Evolutionary conservation across 73 alveolate species (phyloP).

Genomic region (Paramecium tetraurelia): DNA sequence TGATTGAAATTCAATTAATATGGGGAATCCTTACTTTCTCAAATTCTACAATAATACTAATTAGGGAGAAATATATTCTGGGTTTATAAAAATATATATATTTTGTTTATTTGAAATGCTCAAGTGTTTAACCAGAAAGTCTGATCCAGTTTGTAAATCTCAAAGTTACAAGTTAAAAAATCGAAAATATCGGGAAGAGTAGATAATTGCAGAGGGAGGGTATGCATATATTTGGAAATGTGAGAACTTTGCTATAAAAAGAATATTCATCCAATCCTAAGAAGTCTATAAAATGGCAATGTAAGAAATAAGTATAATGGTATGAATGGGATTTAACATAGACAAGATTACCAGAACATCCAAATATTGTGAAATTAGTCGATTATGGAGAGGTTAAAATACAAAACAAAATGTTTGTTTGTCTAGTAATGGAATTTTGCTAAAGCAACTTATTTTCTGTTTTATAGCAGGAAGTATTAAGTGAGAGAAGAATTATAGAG

Average conservation of each 20-base stretch:
- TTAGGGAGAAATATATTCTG: too few species aligned
- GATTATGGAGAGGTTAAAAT: slow-evolving; percentile 19
- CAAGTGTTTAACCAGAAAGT: not conserved
- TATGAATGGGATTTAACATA: not conserved
- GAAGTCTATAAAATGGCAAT: not conserved
- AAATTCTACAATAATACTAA: too few species aligned
- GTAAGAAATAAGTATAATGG: not conserved
- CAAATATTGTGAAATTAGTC: slow-evolving; percentile 7
- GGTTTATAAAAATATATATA: not conserved
- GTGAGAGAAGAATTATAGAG: slow-evolving; percentile 30
- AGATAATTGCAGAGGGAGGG: not conserved
- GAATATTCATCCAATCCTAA: not conserved
- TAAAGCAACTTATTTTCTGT: not conserved
- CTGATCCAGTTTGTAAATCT: not conserved
- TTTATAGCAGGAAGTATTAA: not conserved
- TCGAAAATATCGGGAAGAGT: not conserved
- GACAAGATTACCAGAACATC: slow-evolving; percentile 58
- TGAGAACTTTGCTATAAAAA: not conserved
- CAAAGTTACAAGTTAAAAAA: not conserved
- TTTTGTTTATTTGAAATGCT: not conserved
- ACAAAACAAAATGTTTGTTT: not conserved
- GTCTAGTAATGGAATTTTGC: slow-evolving; percentile 48
- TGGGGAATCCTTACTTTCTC: too few species aligned
- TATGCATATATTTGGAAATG: not conserved
- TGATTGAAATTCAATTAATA: too few species aligned